Evolutionary conservation across 2,329 filamentous ascomycete genomes (phyloP).

Genomic region (Colletotrichum simmondsii): DNA sequence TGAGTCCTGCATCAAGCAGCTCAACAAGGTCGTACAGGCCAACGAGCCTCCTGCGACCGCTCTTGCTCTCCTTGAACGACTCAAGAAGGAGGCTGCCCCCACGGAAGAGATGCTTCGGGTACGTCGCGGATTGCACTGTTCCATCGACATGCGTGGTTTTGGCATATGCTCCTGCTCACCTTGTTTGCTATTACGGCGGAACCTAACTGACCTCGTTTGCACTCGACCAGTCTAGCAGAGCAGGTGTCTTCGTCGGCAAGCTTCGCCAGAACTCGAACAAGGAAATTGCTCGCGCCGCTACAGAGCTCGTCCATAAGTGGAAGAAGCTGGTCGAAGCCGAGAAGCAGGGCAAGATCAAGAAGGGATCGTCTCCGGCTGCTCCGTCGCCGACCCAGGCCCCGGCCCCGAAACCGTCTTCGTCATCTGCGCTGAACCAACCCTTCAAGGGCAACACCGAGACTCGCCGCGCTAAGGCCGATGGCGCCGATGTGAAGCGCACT

Average conservation of each 20-base stretch:
- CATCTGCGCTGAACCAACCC: slow-evolving; percentile 43
- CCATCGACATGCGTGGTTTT: background rate
- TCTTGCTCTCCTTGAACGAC: slow-evolving; percentile 77
- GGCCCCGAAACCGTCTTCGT: slow-evolving; percentile 57
- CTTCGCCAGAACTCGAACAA: slow-evolving; percentile 81
- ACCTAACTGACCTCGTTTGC: slow-evolving; percentile 22
- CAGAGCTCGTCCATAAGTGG: slow-evolving; percentile 89
- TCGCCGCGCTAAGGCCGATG: slow-evolving; percentile 82
- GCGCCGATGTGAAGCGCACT: slow-evolving; percentile 81
- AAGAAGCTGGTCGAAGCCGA: slow-evolving; percentile 79
- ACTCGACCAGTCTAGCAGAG: slow-evolving; percentile 76
- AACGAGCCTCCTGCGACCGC: slow-evolving; percentile 81
- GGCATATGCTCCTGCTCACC: background rate
- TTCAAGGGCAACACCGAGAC: slow-evolving; percentile 79
- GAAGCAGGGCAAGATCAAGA: slow-evolving; percentile 58
- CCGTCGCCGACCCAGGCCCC: slow-evolving; percentile 63
- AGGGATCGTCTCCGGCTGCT: slow-evolving; percentile 53
- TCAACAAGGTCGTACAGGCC: slow-evolving; percentile 81
- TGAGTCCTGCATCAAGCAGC: slow-evolving; percentile 78
- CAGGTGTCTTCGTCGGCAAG: slow-evolving; percentile 90
- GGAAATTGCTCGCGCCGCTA: slow-evolving; percentile 80
- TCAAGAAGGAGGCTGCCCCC: slow-evolving; percentile 83
- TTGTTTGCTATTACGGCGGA: background rate
- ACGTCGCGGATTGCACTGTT: slow-evolving; percentile 44
- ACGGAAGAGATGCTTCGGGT: slow-evolving; percentile 91